Percentiles rank a stretch among this genome's conserved stretches.
Evolutionary conservation across 2,329 filamentous ascomycete species (phyloP).

Genomic region (Neurospora crassa): DNA sequence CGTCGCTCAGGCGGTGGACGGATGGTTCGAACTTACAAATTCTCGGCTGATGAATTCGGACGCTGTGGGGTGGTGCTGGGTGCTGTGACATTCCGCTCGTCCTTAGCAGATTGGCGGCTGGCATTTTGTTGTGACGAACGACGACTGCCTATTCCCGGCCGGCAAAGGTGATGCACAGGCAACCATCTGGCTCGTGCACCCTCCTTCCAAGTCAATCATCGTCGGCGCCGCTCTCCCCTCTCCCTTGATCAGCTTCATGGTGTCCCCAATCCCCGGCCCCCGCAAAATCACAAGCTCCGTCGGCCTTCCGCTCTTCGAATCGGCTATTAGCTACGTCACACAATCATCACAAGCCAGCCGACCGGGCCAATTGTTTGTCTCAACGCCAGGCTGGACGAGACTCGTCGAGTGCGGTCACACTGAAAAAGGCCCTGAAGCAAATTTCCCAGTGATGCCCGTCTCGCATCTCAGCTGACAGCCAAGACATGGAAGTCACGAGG

Average conservation of each 20-base stretch:
- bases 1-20: not conserved
- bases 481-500: not conserved
- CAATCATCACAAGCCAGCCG: slow-evolving; percentile 21
- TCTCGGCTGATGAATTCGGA: too few species aligned
- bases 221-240: slow-evolving; percentile 1
- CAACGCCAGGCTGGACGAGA: not conserved
- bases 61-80: not conserved
- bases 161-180: not conserved
- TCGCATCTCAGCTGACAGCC: not conserved
- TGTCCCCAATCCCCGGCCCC: slow-evolving; percentile 21
- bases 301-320: slow-evolving; percentile 24
- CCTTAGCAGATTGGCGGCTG: slow-evolving; percentile 10
- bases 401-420: not conserved
- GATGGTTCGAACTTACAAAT: not conserved
- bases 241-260: slow-evolving; percentile 5
- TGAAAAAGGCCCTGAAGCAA: not conserved
- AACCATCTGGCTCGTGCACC: not conserved
- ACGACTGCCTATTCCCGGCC: slow-evolving; percentile 1
- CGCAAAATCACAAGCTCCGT: slow-evolving; percentile 51
- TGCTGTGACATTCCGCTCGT: slow-evolving; percentile 2
- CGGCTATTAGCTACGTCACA: slow-evolving; percentile 33
- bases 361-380: not conserved
- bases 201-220: not conserved
- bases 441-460: not conserved
- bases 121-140: slow-evolving; percentile 4